Percentiles rank a stretch among this genome's conserved stretches.
phyloP scores from a whole-genome alignment of 2,329 filamentous ascomycete species.

The Didymella arachidicola region DNA sequence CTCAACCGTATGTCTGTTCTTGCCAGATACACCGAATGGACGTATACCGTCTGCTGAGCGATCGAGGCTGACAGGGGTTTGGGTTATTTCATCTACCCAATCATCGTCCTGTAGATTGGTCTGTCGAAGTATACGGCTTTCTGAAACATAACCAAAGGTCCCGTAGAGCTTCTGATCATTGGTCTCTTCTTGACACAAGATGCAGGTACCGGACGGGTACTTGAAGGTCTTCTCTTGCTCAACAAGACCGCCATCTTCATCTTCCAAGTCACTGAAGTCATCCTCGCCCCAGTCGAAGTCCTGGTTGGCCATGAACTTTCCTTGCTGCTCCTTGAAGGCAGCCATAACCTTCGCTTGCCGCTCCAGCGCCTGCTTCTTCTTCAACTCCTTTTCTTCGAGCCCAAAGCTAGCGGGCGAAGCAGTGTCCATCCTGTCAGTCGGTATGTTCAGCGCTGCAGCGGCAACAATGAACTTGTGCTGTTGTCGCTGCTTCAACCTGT shows the following conservation, averaged over 20 bases:
- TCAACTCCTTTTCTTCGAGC: conserved; percentile 74
- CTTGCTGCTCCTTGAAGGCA: conserved; percentile 96
- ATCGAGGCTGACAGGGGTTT: conserved; percentile 83
- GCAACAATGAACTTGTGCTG: conserved; percentile 75
- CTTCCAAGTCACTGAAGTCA: conserved; percentile 77
- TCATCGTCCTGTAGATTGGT: conserved; percentile 84
- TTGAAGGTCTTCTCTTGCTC: conserved; percentile 81
- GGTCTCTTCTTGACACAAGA: conserved; percentile 94
- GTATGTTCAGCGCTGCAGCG: conserved; percentile 66
- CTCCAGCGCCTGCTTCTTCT: conserved; percentile 89
- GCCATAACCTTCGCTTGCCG: conserved; percentile 96
- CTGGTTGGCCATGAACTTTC: conserved; percentile 90
- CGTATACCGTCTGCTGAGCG: conserved; percentile 81
- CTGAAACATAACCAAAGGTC: conserved; percentile 87
- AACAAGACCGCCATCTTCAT: conserved; percentile 63
- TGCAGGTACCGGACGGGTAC: conserved; percentile 91
- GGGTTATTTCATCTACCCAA: conserved; percentile 81
- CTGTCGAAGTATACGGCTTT: conserved; percentile 85
- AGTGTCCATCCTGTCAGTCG: conserved; percentile 80
- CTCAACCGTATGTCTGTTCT: conserved; percentile 79
- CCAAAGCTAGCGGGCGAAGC: conserved; percentile 76
- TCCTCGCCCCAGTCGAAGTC: conserved; percentile 88
- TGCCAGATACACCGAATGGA: conserved; percentile 88
- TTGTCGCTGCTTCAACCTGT: conserved; percentile 82
- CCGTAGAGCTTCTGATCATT: conserved; percentile 89